These are phyloP conservation scores for Acanthamoeba pearcei DNA, from an alignment of 208 protist genomes.

Conservation along the genomic window DNA sequence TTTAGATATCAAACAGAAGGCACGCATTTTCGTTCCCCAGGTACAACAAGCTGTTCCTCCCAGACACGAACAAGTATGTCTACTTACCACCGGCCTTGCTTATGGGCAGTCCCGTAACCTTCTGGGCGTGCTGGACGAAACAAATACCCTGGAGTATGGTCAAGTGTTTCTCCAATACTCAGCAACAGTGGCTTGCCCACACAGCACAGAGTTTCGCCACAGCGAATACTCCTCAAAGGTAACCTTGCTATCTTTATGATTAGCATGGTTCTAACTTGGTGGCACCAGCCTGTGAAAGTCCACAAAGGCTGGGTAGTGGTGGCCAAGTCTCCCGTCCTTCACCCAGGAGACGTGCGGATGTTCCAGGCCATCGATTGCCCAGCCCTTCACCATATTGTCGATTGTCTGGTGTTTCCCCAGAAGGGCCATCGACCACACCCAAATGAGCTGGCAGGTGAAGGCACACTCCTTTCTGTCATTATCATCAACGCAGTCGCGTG, in stretches of 20 bases:
- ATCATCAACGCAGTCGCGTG: not conserved
- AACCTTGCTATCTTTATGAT: not conserved
- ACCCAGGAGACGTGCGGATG: conserved; percentile 5
- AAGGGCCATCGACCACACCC: not conserved
- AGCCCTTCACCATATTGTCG: not conserved
- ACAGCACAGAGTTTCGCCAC: not conserved
- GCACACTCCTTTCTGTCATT: not conserved
- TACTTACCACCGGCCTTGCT: not conserved
- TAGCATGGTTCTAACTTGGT: not conserved
- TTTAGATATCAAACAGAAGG: not conserved
- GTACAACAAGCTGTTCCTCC: not conserved
- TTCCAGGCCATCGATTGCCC: not conserved
- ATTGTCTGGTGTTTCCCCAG: not conserved
- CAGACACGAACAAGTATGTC: not conserved
- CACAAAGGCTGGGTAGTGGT: not conserved
- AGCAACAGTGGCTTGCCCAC: not conserved
- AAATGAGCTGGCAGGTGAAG: not conserved
- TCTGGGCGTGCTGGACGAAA: not conserved
- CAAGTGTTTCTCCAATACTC: not conserved
- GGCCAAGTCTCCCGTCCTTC: conserved; percentile 7
- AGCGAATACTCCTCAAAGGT: not conserved
- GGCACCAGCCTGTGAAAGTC: not conserved
- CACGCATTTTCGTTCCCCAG: not conserved
- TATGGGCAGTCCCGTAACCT: not conserved
- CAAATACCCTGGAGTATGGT: not conserved